Conservation (phyloP, 83 land plant species). For the Picea abies region DNA sequence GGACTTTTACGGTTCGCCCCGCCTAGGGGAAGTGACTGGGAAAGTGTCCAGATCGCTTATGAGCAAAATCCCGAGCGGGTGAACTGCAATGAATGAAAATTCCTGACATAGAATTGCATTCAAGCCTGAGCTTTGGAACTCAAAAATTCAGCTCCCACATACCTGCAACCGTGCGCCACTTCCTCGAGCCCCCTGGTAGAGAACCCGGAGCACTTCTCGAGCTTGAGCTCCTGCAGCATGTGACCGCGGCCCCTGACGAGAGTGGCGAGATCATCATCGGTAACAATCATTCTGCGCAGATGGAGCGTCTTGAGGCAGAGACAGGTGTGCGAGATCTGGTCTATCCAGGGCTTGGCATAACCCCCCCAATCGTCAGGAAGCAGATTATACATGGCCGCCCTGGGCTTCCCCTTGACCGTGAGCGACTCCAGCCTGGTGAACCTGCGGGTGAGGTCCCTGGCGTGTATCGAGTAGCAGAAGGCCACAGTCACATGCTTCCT, state of each 20-base stretch:
- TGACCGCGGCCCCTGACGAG: slow-evolving; percentile 21
- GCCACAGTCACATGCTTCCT: slow-evolving; percentile 34
- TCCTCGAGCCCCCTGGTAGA: slow-evolving; percentile 33
- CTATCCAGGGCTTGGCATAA: slow-evolving; percentile 47
- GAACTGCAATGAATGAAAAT: too few species aligned
- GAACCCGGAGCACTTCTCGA: slow-evolving; percentile 53
- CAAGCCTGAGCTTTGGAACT: not conserved
- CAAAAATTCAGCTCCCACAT: slow-evolving; percentile 5
- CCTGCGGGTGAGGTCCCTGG: slow-evolving; percentile 30
- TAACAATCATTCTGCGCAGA: slow-evolving; percentile 35
- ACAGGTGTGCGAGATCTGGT: slow-evolving; percentile 4
- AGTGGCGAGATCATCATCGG: slow-evolving; percentile 26
- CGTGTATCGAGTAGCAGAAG: slow-evolving; percentile 37
- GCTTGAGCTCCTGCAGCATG: slow-evolving; percentile 26
- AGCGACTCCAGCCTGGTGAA: slow-evolving; percentile 26
- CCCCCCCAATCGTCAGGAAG: slow-evolving; percentile 47
- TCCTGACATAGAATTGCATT: too few species aligned
- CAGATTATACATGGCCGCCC: slow-evolving; percentile 40
- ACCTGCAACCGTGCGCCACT: slow-evolving; percentile 36
- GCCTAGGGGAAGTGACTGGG: too few species aligned
- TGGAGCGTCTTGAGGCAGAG: slow-evolving; percentile 28
- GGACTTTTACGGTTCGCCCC: too few species aligned
- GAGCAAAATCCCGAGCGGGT: too few species aligned
- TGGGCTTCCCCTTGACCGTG: slow-evolving; percentile 45
- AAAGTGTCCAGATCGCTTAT: too few species aligned